Conservation (phyloP, 2,329 filamentous ascomycete species). For the Chaetomiaceae sp. region DNA sequence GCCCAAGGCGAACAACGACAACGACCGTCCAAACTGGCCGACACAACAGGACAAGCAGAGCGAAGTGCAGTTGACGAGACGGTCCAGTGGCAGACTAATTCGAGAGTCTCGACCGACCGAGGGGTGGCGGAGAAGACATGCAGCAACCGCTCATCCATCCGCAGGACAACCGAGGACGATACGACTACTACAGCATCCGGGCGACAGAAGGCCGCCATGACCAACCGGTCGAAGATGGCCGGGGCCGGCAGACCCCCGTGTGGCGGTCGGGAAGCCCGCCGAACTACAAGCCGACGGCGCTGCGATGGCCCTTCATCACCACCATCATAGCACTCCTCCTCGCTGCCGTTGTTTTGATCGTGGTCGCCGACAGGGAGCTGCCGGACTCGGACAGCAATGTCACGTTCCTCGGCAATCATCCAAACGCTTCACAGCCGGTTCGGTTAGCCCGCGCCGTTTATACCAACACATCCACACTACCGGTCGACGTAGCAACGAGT, state of each 20-base stretch:
- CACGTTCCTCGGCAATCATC: constrained; percentile 19
- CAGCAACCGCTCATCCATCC: constrained; percentile 13
- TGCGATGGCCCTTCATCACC: constrained; percentile 31
- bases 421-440: constrained; percentile 10
- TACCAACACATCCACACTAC: not conserved
- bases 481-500: not conserved
- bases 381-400: constrained; percentile 28
- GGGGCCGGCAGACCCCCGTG: not conserved
- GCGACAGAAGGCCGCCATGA: constrained; percentile 27
- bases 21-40: not conserved
- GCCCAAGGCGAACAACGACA: not conserved
- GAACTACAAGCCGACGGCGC: constrained; percentile 29
- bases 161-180: constrained; percentile 19
- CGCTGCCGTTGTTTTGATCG: constrained; percentile 25
- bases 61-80: no score
- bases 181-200: constrained; percentile 30
- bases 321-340: constrained; percentile 24
- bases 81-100: no score
- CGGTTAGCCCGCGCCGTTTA: constrained; percentile 9
- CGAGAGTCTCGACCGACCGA: no score
- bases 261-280: constrained; percentile 15
- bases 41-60: not conserved
- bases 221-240: constrained; percentile 3
- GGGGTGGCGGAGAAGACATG: constrained; percentile 12
- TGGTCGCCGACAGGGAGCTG: constrained; percentile 27